Conservation (phyloP, 208 protist species). For the Trypanosoma congolense region DNA sequence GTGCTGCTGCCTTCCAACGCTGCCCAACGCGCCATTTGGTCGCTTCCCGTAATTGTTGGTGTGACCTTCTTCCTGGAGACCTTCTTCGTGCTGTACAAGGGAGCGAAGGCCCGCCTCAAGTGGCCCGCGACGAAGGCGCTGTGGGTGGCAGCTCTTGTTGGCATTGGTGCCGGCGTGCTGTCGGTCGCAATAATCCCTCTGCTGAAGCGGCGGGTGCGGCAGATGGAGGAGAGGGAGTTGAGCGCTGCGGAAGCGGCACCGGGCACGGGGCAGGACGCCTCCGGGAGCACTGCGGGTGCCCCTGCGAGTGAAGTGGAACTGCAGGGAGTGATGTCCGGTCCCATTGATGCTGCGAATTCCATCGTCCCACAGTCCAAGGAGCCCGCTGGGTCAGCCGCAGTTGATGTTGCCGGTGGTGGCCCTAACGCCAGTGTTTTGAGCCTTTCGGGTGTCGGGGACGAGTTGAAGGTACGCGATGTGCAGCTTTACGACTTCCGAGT, state of each 20-base stretch:
- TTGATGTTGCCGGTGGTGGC: too few species aligned
- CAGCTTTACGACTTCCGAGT: conserved; percentile 43
- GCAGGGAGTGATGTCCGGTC: background rate
- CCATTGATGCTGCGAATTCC: background rate
- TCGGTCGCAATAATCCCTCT: conserved; percentile 51
- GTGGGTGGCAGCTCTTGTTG: conserved; percentile 60
- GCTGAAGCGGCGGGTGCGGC: conserved; percentile 38
- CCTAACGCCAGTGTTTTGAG: background rate
- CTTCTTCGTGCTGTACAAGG: conserved; percentile 81
- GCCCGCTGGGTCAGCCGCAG: background rate
- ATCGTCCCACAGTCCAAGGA: background rate
- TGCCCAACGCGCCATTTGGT: conserved; percentile 41
- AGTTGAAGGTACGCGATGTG: conserved; percentile 26
- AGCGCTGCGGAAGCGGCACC: conserved; percentile 19
- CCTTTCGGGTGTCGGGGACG: background rate
- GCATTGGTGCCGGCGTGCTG: conserved; percentile 30
- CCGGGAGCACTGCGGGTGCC: too few species aligned
- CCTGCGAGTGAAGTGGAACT: background rate
- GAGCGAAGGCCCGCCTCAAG: conserved; percentile 46
- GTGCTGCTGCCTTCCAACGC: conserved; percentile 58
- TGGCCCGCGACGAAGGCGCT: conserved; percentile 40
- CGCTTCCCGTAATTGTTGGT: conserved; percentile 53
- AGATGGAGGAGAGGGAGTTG: conserved; percentile 26
- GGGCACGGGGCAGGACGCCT: background rate
- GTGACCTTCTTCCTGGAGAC: conserved; percentile 77